phyloP scores from a whole-genome alignment of 495 filamentous ascomycete species.

The Aspergillus baeticus region DNA sequence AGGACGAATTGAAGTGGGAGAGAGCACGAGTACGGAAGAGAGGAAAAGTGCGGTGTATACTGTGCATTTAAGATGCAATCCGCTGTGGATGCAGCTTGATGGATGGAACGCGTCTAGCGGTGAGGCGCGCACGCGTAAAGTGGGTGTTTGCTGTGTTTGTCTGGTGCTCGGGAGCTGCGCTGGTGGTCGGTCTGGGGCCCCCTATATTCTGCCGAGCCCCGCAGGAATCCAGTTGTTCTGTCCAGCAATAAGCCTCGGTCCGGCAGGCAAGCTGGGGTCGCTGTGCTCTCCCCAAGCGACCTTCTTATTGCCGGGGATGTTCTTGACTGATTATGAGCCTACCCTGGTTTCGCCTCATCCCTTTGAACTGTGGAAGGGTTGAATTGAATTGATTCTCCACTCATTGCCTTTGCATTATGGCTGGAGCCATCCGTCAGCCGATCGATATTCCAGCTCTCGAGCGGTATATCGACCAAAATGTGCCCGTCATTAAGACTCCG shows the following conservation, averaged over 20 bases:
- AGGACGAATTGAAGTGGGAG: background rate
- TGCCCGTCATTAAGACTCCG: constrained; percentile 77
- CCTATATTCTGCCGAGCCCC: constrained; percentile 7
- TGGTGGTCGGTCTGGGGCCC: background rate
- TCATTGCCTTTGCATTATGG: constrained; percentile 56
- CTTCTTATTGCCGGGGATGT: constrained; percentile 10
- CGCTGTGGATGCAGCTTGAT: background rate
- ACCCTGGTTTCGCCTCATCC: constrained; percentile 31
- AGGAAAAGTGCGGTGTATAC: constrained; percentile 9
- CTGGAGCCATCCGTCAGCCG: constrained; percentile 81
- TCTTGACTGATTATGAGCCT: constrained; percentile 1
- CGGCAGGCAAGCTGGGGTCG: constrained; percentile 11
- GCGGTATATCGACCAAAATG: constrained; percentile 68
- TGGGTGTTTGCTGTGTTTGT: constrained; percentile 20
- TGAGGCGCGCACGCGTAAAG: constrained; percentile 33
- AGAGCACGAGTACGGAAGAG: constrained; percentile 2
- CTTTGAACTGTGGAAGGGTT: constrained; percentile 53
- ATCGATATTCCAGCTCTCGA: constrained; percentile 79
- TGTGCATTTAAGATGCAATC: constrained; percentile 1
- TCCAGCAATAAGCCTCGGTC: constrained; percentile 28
- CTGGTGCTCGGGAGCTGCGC: constrained; percentile 2
- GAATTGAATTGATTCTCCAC: background rate
- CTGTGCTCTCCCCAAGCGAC: background rate
- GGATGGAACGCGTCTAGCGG: constrained; percentile 34
- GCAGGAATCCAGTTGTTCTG: constrained; percentile 14